Conservation (phyloP, 768 basidiomycete genomes). For the Rhizopogon roseolus region DNA sequence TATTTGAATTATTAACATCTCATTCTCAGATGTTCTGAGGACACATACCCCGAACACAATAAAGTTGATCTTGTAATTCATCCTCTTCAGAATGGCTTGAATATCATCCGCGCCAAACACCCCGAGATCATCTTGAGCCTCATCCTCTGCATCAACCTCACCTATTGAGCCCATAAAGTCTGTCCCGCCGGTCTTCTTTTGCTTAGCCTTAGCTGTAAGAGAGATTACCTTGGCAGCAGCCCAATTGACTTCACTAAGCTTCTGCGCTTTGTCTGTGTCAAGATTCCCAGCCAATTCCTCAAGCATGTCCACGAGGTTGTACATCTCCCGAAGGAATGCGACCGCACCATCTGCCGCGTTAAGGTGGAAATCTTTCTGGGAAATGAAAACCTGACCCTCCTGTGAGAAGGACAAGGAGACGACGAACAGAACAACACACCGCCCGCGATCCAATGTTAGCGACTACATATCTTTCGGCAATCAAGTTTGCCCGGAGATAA, state of each 20-base stretch:
- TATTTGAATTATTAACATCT: not conserved
- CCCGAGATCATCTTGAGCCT: slow-evolving; percentile 1
- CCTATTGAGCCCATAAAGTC: not conserved
- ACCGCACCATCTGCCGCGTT: not conserved
- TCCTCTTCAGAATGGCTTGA: not conserved
- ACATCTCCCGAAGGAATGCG: slow-evolving; percentile 10
- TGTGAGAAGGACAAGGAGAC: not conserved
- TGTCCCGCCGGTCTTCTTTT: not conserved
- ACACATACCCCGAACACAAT: slow-evolving; percentile 1
- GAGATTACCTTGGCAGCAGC: not conserved
- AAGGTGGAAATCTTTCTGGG: not conserved
- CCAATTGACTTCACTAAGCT: not conserved
- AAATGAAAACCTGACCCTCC: slow-evolving; percentile 3
- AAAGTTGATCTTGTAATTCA: not conserved
- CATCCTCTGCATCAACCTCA: not conserved
- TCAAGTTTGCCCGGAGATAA: too few species aligned
- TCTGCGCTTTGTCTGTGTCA: not conserved
- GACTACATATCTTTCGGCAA: too few species aligned
- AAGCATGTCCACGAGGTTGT: slow-evolving; percentile 5
- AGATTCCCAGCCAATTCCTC: not conserved
- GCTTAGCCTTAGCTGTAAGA: not conserved
- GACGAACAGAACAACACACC: too few species aligned
- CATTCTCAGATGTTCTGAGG: not conserved
- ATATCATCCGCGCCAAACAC: slow-evolving; percentile 1
- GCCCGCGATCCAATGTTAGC: too few species aligned